Base-by-base conservation (phyloP, 495 filamentous ascomycete genomes). In the Annulohypoxylon stygium region DNA sequence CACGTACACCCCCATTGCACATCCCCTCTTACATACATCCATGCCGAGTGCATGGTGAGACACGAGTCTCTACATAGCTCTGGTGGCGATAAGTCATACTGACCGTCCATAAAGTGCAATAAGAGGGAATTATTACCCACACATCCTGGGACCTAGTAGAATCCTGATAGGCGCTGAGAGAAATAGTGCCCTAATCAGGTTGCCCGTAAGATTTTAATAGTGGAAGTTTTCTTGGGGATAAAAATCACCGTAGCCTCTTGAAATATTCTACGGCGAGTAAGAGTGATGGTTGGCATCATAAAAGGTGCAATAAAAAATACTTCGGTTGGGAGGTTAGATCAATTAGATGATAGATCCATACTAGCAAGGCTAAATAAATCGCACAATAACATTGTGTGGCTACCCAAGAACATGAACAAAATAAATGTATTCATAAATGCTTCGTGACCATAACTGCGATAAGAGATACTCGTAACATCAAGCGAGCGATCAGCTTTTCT, bases 401-500 rank as follows among this genome's bases (percentile, higher is more conserved):
- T 20, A 14, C 33, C 30, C 30, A 20, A 6, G 12, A 12, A 43
- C 14, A 20, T 12, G 37, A 4, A 16, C 1, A 25, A 25, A 60
- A 60, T 41, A 16, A 43, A 60, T 9, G 43, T 45, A 12, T 14
- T 60, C 20, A 60, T 26, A 41, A 59, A 60, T 26, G 23, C 16
- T 50, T 11, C 45, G 26, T 34, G 23, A 34, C 30, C 25, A 11
- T 23, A 39, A 47, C 11, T 7, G 26, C 18, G 30, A 63, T 37
- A 7, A 37, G 20, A 61, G 2, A 57, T 53, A 47, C 37, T 23
- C 9, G 10, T 48, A 10, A 30, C 26, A 37, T 63, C 9, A 36
- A 69, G 37, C 20, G 66, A 69, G 58, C 61, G 66, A 69, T 39
- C 47, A 69, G 50, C 37, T 57, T 63, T 48, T 63, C 58, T 39